Evolutionary conservation across 2,329 filamentous ascomycete genomes (phyloP), one percentile per base, ranked within the genome.

Genomic region (Orbilia blumenaviensis): DNA sequence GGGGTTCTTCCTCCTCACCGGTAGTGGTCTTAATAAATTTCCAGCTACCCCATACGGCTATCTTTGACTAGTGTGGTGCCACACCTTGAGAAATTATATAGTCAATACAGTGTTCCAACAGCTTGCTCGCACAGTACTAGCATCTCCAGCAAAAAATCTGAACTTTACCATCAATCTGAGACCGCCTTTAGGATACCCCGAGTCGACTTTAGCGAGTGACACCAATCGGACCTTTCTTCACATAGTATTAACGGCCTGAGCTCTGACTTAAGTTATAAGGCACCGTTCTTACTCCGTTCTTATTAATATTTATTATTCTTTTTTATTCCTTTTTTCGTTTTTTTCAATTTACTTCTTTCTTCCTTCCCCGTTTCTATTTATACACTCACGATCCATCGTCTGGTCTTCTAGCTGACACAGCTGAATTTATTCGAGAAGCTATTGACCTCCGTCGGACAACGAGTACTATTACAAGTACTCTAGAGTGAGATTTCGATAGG

Each of bases 371-470:
- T 54, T 75, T 66, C 71, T 75, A 75, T 75, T 75, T 75, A 75
- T 75, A 75, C 56, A 56, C 44, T 32, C 34, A 42, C 42, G 29
- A 58, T 48, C 62, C 62, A 41, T 67, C 71, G 41, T 48, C 44
- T 25, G 21, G 63, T 64, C 27, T 75, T 75, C 46, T 75, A 75
- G 71, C 54, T 75, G 71, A 75, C 54, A 75, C 71, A 67, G 63
- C 71, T 75, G 44, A 75, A 75, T 68, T 56, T 75, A 68, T 75
- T 68, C 66, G 71, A 75, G 71, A 66, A 75, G 71, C 46, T 67
- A 61, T 67, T 75, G 62, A 68, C 71, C 62, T 75, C 62, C 66
- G 62, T 63, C 71, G 56, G 71, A 75, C 71, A 75, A 75, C 71
- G 52, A 75, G 68, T 75, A 75, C 63, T 16, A 67, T 75, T 32